A percentile compares a stretch with the other conserved stretches of the same genome.
Conservation (phyloP, 495 filamentous ascomycete species). For the Trichoderma virens region DNA sequence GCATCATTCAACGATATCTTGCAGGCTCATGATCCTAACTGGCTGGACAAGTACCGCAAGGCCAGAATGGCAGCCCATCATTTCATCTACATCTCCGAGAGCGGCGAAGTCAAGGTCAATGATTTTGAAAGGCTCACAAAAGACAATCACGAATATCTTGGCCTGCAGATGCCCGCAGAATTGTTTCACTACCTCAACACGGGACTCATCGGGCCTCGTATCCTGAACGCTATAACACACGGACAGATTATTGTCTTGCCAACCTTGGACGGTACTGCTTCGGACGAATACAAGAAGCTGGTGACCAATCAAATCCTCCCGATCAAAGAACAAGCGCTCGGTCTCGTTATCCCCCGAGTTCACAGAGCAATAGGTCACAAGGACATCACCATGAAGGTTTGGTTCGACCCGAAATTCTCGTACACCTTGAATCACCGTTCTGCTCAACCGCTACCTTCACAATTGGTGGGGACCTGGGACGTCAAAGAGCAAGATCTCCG, state of each 20-base stretch:
- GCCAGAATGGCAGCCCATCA: slow-evolving; percentile 80
- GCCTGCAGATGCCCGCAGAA: slow-evolving; percentile 82
- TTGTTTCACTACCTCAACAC: slow-evolving; percentile 85
- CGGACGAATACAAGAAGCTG: slow-evolving; percentile 72
- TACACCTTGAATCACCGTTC: slow-evolving; percentile 59
- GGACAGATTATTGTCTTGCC: slow-evolving; percentile 66
- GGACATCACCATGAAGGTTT: slow-evolving; percentile 66
- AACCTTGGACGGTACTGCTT: slow-evolving; percentile 73
- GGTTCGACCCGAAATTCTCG: slow-evolving; percentile 70
- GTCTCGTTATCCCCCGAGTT: slow-evolving; percentile 66
- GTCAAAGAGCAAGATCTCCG: slow-evolving; percentile 49
- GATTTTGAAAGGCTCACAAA: slow-evolving; percentile 60
- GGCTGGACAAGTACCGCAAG: slow-evolving; percentile 76
- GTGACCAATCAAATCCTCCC: slow-evolving; percentile 63
- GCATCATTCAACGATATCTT: slow-evolving; percentile 65
- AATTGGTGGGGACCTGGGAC: slow-evolving; percentile 64
- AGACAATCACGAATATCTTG: slow-evolving; percentile 83
- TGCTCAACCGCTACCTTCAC: slow-evolving; percentile 49
- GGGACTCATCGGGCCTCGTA: slow-evolving; percentile 68
- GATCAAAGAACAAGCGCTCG: slow-evolving; percentile 64
- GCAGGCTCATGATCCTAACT: slow-evolving; percentile 59
- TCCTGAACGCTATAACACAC: slow-evolving; percentile 73
- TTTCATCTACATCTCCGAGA: slow-evolving; percentile 67
- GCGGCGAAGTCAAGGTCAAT: slow-evolving; percentile 66
- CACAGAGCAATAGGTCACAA: slow-evolving; percentile 74